phyloP scores from a whole-genome alignment of 129 eudicot genomes.

The Sambucus nigra region DNA sequence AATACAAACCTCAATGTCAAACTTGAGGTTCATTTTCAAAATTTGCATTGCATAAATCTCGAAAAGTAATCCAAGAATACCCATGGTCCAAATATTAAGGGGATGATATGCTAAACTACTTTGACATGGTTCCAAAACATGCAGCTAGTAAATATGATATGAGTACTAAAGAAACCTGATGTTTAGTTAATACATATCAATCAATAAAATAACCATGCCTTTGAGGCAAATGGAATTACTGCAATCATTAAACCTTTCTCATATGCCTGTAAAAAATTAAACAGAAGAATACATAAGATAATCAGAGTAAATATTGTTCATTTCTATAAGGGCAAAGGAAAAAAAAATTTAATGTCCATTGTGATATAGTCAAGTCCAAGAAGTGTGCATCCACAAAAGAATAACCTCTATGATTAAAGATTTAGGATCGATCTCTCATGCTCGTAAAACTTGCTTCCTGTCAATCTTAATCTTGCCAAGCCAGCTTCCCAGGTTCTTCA shows the following conservation, averaged over 20 bases:
- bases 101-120: slow-evolving; percentile 87
- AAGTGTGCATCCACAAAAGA: neutral
- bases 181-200: slow-evolving; percentile 2
- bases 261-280: slow-evolving; percentile 48
- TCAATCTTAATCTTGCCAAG: slow-evolving; percentile 88
- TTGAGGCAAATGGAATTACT: slow-evolving; percentile 86
- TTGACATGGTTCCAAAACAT: slow-evolving; percentile 76
- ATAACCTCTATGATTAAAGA: slow-evolving; percentile 68
- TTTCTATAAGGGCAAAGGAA: neutral
- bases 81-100: slow-evolving; percentile 99
- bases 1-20: slow-evolving; percentile 75
- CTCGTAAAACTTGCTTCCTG: slow-evolving; percentile 71
- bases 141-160: slow-evolving; percentile 9
- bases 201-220: slow-evolving; percentile 35
- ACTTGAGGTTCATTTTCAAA: slow-evolving; percentile 91
- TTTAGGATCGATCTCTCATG: slow-evolving; percentile 79
- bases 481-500: slow-evolving; percentile 90
- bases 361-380: too few species aligned
- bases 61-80: slow-evolving; percentile 72
- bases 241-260: slow-evolving; percentile 97
- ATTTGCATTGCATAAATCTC: slow-evolving; percentile 96
- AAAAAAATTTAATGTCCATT: too few species aligned
- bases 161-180: neutral
- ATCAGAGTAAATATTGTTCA: neutral
- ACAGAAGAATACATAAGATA: neutral